Evolutionary conservation across 2,329 filamentous ascomycete genomes (phyloP).

Genomic region (Exophiala aquamarina): DNA sequence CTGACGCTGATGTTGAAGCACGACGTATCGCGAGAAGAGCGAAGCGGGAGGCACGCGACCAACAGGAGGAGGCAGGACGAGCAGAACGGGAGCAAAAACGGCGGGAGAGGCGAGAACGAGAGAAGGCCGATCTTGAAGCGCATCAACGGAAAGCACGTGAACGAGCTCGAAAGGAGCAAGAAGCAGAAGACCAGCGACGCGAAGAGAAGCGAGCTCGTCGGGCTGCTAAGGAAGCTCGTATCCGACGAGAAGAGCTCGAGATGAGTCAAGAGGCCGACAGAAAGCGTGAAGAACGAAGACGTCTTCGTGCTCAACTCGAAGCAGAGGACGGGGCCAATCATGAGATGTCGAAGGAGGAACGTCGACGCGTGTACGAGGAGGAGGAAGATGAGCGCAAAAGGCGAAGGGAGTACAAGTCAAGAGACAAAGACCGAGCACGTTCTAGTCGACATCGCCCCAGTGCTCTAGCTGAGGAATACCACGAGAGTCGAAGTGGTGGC

Average conservation of each 20-base stretch:
- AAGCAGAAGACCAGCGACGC: slow-evolving; percentile 54
- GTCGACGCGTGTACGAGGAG: slow-evolving; percentile 34
- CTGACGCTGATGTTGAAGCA: slow-evolving; percentile 61
- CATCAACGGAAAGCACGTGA: slow-evolving; percentile 36
- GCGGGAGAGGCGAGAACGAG: slow-evolving; percentile 50
- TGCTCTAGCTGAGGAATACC: slow-evolving; percentile 34
- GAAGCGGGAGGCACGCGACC: slow-evolving; percentile 46
- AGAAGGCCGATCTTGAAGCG: slow-evolving; percentile 57
- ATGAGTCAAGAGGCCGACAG: slow-evolving; percentile 37
- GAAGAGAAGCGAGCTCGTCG: slow-evolving; percentile 62
- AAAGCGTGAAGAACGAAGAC: slow-evolving; percentile 36
- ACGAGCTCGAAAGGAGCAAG: slow-evolving; percentile 57
- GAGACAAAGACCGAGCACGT: slow-evolving; percentile 34
- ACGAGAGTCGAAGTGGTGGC: slow-evolving; percentile 32
- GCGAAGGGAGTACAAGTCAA: slow-evolving; percentile 30
- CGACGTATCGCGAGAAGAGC: slow-evolving; percentile 63
- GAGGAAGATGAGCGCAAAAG: slow-evolving; percentile 29
- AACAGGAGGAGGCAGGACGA: slow-evolving; percentile 38
- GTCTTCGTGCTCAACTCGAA: slow-evolving; percentile 27
- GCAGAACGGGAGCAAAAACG: slow-evolving; percentile 35
- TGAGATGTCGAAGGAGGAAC: slow-evolving; percentile 28
- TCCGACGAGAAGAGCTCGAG: slow-evolving; percentile 35
- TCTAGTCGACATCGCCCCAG: slow-evolving; percentile 24
- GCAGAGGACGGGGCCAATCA: slow-evolving; percentile 20
- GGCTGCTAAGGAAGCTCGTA: slow-evolving; percentile 32